These are phyloP conservation scores for Kwoniella dendrophila DNA, from an alignment of 768 basidiomycete genomes.

Conservation along the genomic window DNA sequence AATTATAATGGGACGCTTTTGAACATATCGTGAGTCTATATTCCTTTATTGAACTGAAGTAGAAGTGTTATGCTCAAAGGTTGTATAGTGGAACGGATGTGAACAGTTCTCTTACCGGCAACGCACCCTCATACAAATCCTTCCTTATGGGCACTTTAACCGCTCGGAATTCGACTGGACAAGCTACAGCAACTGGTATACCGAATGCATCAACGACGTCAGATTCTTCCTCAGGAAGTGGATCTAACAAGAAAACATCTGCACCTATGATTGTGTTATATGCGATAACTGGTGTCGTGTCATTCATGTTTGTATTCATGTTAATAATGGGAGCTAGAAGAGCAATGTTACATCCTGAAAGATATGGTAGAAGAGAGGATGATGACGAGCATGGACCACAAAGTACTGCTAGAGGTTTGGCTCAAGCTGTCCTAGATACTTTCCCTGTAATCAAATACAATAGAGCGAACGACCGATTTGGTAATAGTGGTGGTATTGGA, in stretches of 20 bases:
- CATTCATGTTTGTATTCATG: constrained; percentile 78
- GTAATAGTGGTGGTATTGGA: not conserved
- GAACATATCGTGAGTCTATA: constrained; percentile 59
- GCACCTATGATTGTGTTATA: constrained; percentile 78
- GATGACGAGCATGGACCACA: constrained; percentile 60
- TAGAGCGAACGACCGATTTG: constrained; percentile 17
- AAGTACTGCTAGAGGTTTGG: constrained; percentile 78
- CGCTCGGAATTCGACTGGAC: constrained; percentile 66
- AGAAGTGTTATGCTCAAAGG: not conserved
- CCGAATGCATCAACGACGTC: constrained; percentile 39
- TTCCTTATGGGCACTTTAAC: constrained; percentile 73
- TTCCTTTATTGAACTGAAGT: not conserved
- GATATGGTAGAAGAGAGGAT: constrained; percentile 71
- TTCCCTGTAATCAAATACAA: constrained; percentile 89
- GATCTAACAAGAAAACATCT: constrained; percentile 59
- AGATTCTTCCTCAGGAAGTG: constrained; percentile 11
- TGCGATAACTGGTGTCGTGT: constrained; percentile 84
- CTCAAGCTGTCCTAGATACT: constrained; percentile 90
- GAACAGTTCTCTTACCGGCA: constrained; percentile 32
- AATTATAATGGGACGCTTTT: constrained; percentile 65
- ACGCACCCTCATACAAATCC: constrained; percentile 29
- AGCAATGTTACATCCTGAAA: constrained; percentile 82
- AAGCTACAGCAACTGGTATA: constrained; percentile 45
- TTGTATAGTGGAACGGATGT: constrained; percentile 39
- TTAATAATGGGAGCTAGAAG: constrained; percentile 81